Percentiles rank a stretch among this genome's conserved stretches.
Conservation (phyloP, 495 filamentous ascomycete species). For the Hypoxylon subgilvum region DNA sequence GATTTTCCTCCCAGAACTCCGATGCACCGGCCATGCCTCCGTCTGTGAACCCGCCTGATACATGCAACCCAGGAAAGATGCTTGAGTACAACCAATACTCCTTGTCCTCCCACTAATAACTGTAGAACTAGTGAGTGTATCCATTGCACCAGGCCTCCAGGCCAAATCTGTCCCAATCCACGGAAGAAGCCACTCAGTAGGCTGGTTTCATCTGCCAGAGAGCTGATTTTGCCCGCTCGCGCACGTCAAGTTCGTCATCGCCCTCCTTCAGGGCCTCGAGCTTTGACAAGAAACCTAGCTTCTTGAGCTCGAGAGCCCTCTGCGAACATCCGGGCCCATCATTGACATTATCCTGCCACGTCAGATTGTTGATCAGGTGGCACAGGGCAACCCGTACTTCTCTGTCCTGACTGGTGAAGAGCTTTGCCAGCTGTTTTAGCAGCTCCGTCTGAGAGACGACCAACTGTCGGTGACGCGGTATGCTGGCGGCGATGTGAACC, state of each 20-base stretch:
- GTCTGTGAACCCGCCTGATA: background rate
- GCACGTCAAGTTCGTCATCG: constrained; percentile 82
- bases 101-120: background rate
- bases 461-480: constrained; percentile 73
- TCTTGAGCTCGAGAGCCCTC: constrained; percentile 70
- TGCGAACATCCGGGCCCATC: constrained; percentile 66
- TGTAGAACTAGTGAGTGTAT: background rate
- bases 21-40: background rate
- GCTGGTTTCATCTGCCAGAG: constrained; percentile 65
- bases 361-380: constrained; percentile 83
- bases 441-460: constrained; percentile 63
- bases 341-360: constrained; percentile 73
- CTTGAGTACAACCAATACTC: background rate
- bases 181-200: constrained; percentile 7
- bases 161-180: background rate
- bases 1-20: background rate
- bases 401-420: constrained; percentile 72
- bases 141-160: background rate
- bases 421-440: constrained; percentile 67
- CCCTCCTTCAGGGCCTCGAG: constrained; percentile 64
- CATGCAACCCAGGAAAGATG: background rate
- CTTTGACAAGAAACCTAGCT: constrained; percentile 71
- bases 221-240: constrained; percentile 81
- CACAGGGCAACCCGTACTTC: constrained; percentile 76
- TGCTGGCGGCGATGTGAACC: constrained; percentile 82